phyloP scores from a whole-genome alignment of 108 stramenopile genomes.

The Licmophora abbreviata region DNA sequence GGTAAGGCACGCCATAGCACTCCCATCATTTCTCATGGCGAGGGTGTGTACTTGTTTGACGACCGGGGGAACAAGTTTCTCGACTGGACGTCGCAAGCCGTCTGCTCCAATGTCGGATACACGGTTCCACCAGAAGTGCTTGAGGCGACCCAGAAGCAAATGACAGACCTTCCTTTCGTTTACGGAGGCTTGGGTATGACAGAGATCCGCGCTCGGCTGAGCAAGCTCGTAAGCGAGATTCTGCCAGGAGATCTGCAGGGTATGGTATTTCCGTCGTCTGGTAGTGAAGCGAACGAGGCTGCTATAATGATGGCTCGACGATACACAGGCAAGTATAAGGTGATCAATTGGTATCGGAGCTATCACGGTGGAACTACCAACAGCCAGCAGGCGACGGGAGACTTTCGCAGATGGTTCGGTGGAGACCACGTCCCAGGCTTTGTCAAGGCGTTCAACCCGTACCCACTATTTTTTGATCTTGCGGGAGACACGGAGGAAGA shows the following conservation, averaged over 20 bases:
- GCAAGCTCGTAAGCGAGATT: conserved; percentile 20
- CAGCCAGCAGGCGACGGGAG: conserved; percentile 31
- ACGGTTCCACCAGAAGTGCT: conserved; percentile 16
- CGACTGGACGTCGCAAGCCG: conserved; percentile 49
- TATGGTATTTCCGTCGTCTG: conserved; percentile 34
- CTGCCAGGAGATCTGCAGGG: conserved; percentile 38
- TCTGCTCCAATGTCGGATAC: conserved; percentile 45
- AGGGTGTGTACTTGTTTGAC: conserved; percentile 38
- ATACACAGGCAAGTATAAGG: conserved; percentile 36
- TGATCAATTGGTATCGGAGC: conserved; percentile 34
- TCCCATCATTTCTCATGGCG: conserved; percentile 28
- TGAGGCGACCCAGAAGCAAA: conserved; percentile 24
- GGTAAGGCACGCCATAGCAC: conserved; percentile 23
- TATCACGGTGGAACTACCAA: conserved; percentile 46
- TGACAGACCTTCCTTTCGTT: conserved; percentile 20
- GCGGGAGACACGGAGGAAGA: conserved; percentile 29
- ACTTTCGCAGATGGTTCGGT: conserved; percentile 37
- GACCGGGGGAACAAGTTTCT: conserved; percentile 33
- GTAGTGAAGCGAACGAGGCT: conserved; percentile 47
- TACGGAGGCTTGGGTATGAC: conserved; percentile 35
- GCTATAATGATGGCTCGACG: conserved; percentile 43
- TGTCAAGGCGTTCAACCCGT: conserved; percentile 35
- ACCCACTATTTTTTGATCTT: conserved; percentile 27
- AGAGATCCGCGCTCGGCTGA: conserved; percentile 29
- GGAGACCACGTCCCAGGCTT: conserved; percentile 29